Base-by-base conservation (phyloP, 169 alveolate genomes). In the Plasmodium ovale region DNA sequence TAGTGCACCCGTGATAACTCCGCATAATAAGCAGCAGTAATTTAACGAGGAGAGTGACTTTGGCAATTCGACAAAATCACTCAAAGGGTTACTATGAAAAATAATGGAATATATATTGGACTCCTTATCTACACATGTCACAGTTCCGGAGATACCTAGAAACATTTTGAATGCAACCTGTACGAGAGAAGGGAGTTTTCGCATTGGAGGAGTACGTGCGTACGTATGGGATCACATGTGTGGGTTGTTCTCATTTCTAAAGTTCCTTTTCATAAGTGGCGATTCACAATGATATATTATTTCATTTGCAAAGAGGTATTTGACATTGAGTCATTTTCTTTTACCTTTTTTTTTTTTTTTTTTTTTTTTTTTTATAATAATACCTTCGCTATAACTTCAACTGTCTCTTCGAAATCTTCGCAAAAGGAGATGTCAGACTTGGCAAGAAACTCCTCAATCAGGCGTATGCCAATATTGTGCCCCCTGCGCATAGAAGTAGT, bases 121-220 rank as follows among this genome's bases (percentile, higher is more conserved):
- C 33, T 88, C 94, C 67, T 91, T 92, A 59, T 92, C 87, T 59
- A 94, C 88, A 19, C 87, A 92, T n/a, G 87, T 87, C 16, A 92
- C 95, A 19, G 89, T 90, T 10, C 94, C 96, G 42, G 84, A 71
- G 19, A 94, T 92, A 23, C 96, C 96, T 58, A 94, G 87, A 87
- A 94, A 94, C 96, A 94, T 94, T 91, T 94, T 94, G 23, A 94
- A 79, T 12, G 95, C 96, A 16, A 94, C 94, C 96, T 93, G 64
- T 5, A 54, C 3, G 3, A 9, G 71, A 7, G 14, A 35, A 33
- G 35, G 2, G 2, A 51, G 16, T 12, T 14, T 2, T 33, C 3
- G 37, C 2, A 12, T 7, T 33, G 35, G 3, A n/a, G 37, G 14
- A 65, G 65, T 2, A 42, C 0, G n/a, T 64, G 33, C 6, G 31